Conservation (phyloP, 805 yeast species). For the Yueomyces sp. region DNA sequence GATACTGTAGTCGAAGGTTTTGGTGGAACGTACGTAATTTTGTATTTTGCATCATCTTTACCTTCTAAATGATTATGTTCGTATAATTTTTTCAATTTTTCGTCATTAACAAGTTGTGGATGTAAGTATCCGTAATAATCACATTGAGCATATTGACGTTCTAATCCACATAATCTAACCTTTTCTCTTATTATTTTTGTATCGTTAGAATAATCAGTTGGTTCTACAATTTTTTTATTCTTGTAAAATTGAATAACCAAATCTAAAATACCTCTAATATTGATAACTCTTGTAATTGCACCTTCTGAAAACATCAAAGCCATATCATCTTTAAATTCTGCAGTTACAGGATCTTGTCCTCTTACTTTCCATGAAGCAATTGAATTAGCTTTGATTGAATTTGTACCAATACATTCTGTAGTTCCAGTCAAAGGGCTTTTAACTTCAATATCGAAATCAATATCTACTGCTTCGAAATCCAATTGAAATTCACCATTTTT, state of each 20-base stretch:
- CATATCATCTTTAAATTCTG: conserved; percentile 23
- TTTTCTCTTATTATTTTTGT: conserved; percentile 3
- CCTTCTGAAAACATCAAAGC: conserved; percentile 27
- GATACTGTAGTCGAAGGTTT: too few species aligned
- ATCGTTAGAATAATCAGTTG: neutral
- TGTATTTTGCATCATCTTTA: neutral
- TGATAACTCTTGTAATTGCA: conserved; percentile 19
- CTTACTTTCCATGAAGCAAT: conserved; percentile 7
- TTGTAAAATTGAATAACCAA: conserved; percentile 21
- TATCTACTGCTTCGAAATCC: conserved; percentile 4
- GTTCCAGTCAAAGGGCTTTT: neutral
- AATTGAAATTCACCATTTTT: conserved; percentile 5
- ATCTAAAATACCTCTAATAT: conserved; percentile 23
- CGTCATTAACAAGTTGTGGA: neutral
- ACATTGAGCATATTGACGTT: neutral
- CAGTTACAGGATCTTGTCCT: conserved; percentile 4
- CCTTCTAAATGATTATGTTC: neutral
- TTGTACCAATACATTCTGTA: conserved; percentile 3
- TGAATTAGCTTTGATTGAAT: conserved; percentile 6
- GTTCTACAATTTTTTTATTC: neutral
- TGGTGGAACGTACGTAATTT: too few species aligned
- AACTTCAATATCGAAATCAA: conserved; percentile 5
- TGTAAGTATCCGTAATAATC: conserved; percentile 1
- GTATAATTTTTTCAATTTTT: neutral
- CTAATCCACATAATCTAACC: conserved; percentile 4